Evolutionary conservation across 139 green algal genomes (phyloP), one percentile per base, ranked within the genome.

Genomic region (Eudorina sp.): DNA sequence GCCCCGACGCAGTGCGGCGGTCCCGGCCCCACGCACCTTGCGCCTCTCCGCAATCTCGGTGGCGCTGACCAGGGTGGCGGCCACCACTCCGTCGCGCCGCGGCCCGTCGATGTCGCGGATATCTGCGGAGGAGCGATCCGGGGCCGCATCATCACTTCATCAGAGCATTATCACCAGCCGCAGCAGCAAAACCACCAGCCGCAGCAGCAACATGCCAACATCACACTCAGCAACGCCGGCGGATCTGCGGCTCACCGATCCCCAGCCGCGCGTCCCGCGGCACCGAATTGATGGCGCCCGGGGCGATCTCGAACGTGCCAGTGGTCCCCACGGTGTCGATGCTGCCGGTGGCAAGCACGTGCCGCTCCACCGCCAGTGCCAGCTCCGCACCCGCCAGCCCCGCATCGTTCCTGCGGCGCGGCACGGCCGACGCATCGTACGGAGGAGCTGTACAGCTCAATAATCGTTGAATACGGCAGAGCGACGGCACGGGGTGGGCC

Each of bases 271-370:
- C 96, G 25, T 96, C 94, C 11, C 95, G 84, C 1, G 97, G 97
- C 53, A 99, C 96, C 8, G 92, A 96, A 93, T 99, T 99, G 72
- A 99, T 92, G 3, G 97, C 96, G n/a, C 96, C 96, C 2, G 97
- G 97, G 27, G 77, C 75, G 25, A 99, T 87, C 55, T 96, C 82
- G 89, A 97, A 96, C n/a, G 89, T 88, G 1, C 95, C 93, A 8
- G 92, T 95, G 3, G 97, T 99, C 14, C 86, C 97, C 23, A 99
- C 97, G 13, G 95, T 98, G 88, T 99, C 97, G 8, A 78, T 70
- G 1, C 93, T 75, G 0, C 92, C 94, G 31, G 94, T 97, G 29
- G 66, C 88, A n/a, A 97, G 90, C 13, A 93, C 94, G 19, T 86
- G 76, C 25, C 41, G 21, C 85, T 95, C 96, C n/a, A 99, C 94